These are phyloP conservation scores for Gastroboletus turbinatus DNA, from an alignment of 1,284 basidiomycete species.

Conservation along the genomic window DNA sequence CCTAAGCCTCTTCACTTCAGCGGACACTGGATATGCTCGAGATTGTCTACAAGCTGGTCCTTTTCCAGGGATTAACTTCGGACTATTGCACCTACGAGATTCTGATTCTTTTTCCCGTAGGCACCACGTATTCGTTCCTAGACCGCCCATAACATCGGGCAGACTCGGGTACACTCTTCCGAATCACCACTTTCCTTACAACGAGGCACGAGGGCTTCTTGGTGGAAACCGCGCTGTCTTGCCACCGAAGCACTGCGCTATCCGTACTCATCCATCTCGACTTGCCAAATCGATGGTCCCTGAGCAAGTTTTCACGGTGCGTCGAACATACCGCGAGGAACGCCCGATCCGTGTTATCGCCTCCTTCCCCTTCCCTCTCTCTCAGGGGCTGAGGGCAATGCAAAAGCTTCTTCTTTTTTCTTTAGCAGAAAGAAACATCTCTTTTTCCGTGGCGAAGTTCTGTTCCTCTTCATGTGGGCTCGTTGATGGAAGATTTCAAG, in stretches of 20 bases:
- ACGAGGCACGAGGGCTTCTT: constrained; percentile 22
- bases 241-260: constrained; percentile 20
- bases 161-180: constrained; percentile 20
- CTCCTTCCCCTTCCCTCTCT: constrained; percentile 6
- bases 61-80: not conserved
- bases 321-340: not conserved
- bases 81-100: not conserved
- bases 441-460: constrained; percentile 6
- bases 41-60: not conserved
- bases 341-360: constrained; percentile 35
- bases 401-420: constrained; percentile 5
- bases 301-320: constrained; percentile 14
- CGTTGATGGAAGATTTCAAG: constrained; percentile 14
- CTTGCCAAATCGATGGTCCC: constrained; percentile 17
- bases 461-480: constrained; percentile 11
- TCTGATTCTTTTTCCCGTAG: not conserved
- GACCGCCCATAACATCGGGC: constrained; percentile 13
- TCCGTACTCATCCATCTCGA: constrained; percentile 13
- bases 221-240: constrained; percentile 13
- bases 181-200: constrained; percentile 12
- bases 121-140: constrained; percentile 4
- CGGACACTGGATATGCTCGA: not conserved
- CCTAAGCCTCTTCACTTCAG: constrained; percentile 2
- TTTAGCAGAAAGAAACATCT: constrained; percentile 11
- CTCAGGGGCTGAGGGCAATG: constrained; percentile 5